Base-by-base conservation (phyloP, 2,329 filamentous ascomycete genomes). In the Ceratocystis alfenasii region DNA sequence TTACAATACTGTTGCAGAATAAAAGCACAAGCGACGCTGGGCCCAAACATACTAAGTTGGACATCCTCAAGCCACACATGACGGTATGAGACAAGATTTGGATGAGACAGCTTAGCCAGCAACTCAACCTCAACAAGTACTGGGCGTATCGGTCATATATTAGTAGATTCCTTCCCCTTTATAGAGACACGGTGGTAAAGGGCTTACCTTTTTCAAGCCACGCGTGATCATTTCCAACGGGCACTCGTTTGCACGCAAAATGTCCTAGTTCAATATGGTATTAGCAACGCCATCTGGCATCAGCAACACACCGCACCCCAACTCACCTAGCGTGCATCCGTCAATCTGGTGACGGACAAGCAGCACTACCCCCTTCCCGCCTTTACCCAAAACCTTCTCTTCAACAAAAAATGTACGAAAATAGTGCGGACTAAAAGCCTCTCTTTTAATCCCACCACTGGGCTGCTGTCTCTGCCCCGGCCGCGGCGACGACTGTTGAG, bases 1-100 rank as follows among this genome's bases (percentile, higher is more conserved):
- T 99, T 97, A 77, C 95, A 99, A 72, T 96, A 99, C 73, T 99
- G 92, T 73, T 99, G 94, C 6, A 99, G 81, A 66, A 99, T 99
- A 74, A 96, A 99, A 3, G 93, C 91, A 72, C 93, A 97, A 10
- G 91, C 91, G 0, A 99, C 91, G 65, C 85, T 90, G 0, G 95
- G 94, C 0, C 91, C 89, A 74, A 99, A 99, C 1, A 84, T 87
- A 69, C 83, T 93, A 64, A 95, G 83, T 70, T 88, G 84, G 64
- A 88, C 87, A 74, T 96, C 88, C 74, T 99, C 93, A 17, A 99
- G 81, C 94, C 94, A 99, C 41, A 96, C 94, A 76, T 97, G 94
- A 5, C 93, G 87, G 74, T 99, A 99, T 0, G 92, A 95, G 0
- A 99, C 94, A 7, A 99, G 80, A 69, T 99, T 99, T 66, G 92